Evolutionary conservation across 805 yeast genomes (phyloP).

Genomic region (Scheffersomyces coipomensis): DNA sequence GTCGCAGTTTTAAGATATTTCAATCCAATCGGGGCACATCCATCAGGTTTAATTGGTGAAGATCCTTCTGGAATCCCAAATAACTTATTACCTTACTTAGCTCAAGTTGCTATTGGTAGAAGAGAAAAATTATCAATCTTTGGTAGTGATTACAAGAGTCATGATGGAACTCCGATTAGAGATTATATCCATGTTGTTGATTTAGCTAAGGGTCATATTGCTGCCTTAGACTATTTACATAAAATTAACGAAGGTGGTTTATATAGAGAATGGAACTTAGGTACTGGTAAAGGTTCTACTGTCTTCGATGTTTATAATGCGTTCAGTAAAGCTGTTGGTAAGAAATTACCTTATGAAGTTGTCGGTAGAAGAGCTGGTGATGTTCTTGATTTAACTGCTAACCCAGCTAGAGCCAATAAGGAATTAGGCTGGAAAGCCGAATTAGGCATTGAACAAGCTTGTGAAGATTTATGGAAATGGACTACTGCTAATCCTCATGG

Average conservation of each 20-base stretch:
- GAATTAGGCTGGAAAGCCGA: slow-evolving; percentile 68
- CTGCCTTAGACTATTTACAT: slow-evolving; percentile 62
- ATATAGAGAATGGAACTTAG: slow-evolving; percentile 79
- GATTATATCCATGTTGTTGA: slow-evolving; percentile 83
- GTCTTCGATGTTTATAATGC: slow-evolving; percentile 70
- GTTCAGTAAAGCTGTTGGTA: slow-evolving; percentile 64
- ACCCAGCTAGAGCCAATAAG: slow-evolving; percentile 60
- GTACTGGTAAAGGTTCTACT: slow-evolving; percentile 78
- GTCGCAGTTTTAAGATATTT: slow-evolving; percentile 72
- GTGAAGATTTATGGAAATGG: slow-evolving; percentile 79
- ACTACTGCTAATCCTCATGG: slow-evolving; percentile 67
- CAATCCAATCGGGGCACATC: slow-evolving; percentile 86
- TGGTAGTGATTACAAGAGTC: slow-evolving; percentile 68
- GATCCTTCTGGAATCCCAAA: slow-evolving; percentile 79
- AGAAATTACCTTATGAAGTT: slow-evolving; percentile 62
- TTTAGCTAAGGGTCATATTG: slow-evolving; percentile 72
- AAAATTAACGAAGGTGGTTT: slow-evolving; percentile 39
- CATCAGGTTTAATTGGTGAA: slow-evolving; percentile 77
- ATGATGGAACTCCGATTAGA: slow-evolving; percentile 79
- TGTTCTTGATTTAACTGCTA: slow-evolving; percentile 72
- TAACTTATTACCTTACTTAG: slow-evolving; percentile 70
- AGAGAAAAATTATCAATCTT: slow-evolving; percentile 64
- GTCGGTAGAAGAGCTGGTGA: slow-evolving; percentile 72
- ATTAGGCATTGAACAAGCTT: slow-evolving; percentile 57
- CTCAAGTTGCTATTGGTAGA: slow-evolving; percentile 76